These are phyloP conservation scores for Coniosporium tulheliwenetii DNA, from an alignment of 2,329 filamentous ascomycete genomes.

Conservation along the genomic window DNA sequence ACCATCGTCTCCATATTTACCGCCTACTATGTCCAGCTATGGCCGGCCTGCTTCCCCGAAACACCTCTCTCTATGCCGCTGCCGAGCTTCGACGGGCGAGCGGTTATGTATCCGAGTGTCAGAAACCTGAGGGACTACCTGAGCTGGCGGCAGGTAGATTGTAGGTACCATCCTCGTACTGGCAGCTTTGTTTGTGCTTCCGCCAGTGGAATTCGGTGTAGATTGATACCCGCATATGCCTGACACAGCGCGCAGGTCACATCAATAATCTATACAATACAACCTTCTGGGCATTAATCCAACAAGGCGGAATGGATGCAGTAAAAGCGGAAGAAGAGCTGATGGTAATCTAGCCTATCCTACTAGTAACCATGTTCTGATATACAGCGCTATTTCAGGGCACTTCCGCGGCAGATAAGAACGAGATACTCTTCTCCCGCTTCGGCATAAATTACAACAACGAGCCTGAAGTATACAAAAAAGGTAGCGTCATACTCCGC, in stretches of 20 bases:
- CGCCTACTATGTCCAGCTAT: constrained; percentile 71
- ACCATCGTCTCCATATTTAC: constrained; percentile 91
- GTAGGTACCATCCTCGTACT: constrained; percentile 33
- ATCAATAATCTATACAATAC: constrained; percentile 99
- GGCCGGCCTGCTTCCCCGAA: constrained; percentile 63
- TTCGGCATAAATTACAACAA: constrained; percentile 98
- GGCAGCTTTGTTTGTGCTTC: neutral
- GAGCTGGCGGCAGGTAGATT: constrained; percentile 94
- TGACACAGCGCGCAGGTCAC: constrained; percentile 44
- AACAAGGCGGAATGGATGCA: constrained; percentile 57
- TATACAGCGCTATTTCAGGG: constrained; percentile 36
- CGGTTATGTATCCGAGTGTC: constrained; percentile 74
- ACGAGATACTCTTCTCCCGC: constrained; percentile 80
- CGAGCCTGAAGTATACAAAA: constrained; percentile 80
- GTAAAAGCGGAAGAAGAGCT: constrained; percentile 70
- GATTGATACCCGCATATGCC: neutral
- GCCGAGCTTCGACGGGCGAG: constrained; percentile 84
- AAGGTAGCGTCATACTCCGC: constrained; percentile 79
- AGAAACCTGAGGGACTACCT: constrained; percentile 84
- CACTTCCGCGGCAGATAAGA: constrained; percentile 74
- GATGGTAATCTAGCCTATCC: constrained; percentile 35
- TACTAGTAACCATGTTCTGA: neutral
- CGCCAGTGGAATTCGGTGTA: neutral
- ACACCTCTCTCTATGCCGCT: constrained; percentile 54
- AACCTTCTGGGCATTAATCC: constrained; percentile 81